Evolutionary conservation across 192 early-diverging fungal genomes (phyloP).

Genomic region (Allomyces macrogynus): DNA sequence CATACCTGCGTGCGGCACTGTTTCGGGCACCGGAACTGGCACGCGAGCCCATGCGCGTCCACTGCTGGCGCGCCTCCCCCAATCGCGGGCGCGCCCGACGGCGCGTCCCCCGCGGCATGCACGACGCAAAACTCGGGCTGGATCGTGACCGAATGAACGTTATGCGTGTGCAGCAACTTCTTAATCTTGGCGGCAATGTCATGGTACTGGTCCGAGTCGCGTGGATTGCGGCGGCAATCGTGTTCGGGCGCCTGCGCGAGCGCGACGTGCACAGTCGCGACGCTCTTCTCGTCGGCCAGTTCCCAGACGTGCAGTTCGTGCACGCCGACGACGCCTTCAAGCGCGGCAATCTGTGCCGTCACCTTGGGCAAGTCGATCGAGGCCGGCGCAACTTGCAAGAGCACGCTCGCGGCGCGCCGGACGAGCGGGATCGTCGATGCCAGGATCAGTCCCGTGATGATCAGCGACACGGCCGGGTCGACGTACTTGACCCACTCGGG

Average conservation of each 20-base stretch:
- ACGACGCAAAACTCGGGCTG: constrained; percentile 58
- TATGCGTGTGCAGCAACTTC: constrained; percentile 49
- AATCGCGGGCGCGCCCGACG: no score
- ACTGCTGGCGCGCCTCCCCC: no score
- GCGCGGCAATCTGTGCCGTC: constrained; percentile 31
- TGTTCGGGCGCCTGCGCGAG: constrained; percentile 23
- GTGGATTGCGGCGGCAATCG: constrained; percentile 1
- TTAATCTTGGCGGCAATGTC: constrained; percentile 47
- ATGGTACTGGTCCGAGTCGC: constrained; percentile 28
- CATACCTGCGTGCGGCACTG: no score
- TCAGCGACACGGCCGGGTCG: constrained; percentile 57
- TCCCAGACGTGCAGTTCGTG: constrained; percentile 92
- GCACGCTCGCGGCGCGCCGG: constrained; percentile 45
- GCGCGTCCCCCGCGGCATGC: no score
- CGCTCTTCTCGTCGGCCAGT: constrained; percentile 58
- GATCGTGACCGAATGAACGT: constrained; percentile 74
- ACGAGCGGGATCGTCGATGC: constrained; percentile 38
- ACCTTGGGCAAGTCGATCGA: constrained; percentile 42
- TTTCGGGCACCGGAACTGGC: no score
- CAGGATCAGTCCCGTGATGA: constrained; percentile 44
- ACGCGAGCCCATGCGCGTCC: no score
- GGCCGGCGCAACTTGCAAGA: constrained; percentile 62
- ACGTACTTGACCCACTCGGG: constrained; percentile 27
- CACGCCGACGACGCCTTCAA: constrained; percentile 45
- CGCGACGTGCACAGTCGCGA: constrained; percentile 65